Evolutionary conservation across 1,139 yeast genomes (phyloP), one percentile per base, ranked within the genome.

Genomic region (Arxiozyma heterogenica): DNA sequence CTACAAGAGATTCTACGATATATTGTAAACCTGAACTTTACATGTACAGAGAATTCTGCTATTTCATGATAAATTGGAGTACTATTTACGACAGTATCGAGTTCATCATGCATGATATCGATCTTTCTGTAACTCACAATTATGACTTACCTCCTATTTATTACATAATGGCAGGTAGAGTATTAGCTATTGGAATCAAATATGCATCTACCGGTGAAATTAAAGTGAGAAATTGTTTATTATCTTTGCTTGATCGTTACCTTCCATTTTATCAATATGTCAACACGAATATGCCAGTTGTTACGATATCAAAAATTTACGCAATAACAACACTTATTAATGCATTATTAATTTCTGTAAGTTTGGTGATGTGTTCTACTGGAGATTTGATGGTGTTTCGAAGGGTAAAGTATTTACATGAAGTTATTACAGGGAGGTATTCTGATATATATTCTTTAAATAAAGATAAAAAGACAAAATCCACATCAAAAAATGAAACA

Each of bases 361-460:
- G 96, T 0, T 75, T 88, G 41, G 78, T 90, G 0, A 87, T 89
- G 89, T 91, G 96, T 1, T 96, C 96, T 0, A 82, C 91, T 23
- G 98, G 98, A 1, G 97, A 93, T 66, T 71, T 91, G 53, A 86
- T 82, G 53, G 80, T 84, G 0, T 79, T 93, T 61, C 77, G 93
- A 62, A 75, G 96, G 54, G 71, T 89, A 47, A 76, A 96, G 57
- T 78, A 79, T 23, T 69, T 89, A 42, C 89, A 88, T 65, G 84
- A 78, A 77, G 60, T 63, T 17, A 58, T 65, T 7, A 59, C 63
- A 8, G 71, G 71, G 1, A 61, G 55, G 30, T 51, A 58, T 49
- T 64, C 69, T 15, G 67, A 65, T 51, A 50, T 66, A 18, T 65
- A 60, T 54, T 22, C 47, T 17, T 17, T 22, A 7, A 47, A 12